A percentile compares a stretch with the other conserved stretches of the same genome.
phyloP scores from a whole-genome alignment of 2,329 filamentous ascomycete genomes.

The Hymenoscyphus fraxineus region DNA sequence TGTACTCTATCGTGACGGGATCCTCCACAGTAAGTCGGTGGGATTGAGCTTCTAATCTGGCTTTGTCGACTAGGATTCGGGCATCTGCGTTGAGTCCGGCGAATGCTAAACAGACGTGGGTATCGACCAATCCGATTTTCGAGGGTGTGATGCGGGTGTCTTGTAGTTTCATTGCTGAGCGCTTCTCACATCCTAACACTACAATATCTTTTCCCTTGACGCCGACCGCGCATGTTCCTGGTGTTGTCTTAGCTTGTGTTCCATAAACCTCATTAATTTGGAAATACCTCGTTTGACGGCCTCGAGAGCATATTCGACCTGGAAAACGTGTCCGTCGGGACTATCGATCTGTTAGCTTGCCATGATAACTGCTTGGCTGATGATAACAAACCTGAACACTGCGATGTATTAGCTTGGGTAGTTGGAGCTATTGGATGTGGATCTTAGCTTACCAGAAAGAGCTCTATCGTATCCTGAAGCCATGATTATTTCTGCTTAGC shows the following conservation, averaged over 20 bases:
- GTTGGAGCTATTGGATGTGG: slow-evolving; percentile 41
- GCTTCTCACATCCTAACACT: slow-evolving; percentile 96
- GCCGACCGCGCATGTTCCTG: slow-evolving; percentile 94
- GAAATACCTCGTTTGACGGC: slow-evolving; percentile 90
- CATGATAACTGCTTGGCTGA: slow-evolving; percentile 3
- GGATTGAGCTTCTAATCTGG: slow-evolving; percentile 92
- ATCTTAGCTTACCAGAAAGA: slow-evolving; percentile 75
- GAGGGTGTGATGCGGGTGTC: slow-evolving; percentile 98
- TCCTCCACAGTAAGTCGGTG: slow-evolving; percentile 97
- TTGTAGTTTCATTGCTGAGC: slow-evolving; percentile 98
- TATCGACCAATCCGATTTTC: slow-evolving; percentile 95
- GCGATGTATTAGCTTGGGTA: slow-evolving; percentile 33
- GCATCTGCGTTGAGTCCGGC: slow-evolving; percentile 97
- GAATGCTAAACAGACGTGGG: slow-evolving; percentile 94
- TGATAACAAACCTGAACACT: slow-evolving; percentile 76
- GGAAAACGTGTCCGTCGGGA: slow-evolving; percentile 98
- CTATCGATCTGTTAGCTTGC: slow-evolving; percentile 54
- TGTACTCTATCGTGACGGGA: slow-evolving; percentile 96
- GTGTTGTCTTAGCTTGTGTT: slow-evolving; percentile 21
- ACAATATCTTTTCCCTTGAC: slow-evolving; percentile 95
- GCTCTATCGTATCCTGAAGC: slow-evolving; percentile 98
- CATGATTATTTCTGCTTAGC: slow-evolving; percentile 49
- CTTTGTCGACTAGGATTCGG: slow-evolving; percentile 96
- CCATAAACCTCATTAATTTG: neutral
- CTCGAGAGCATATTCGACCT: slow-evolving; percentile 98